Percentiles rank a stretch among this genome's conserved stretches.
phyloP scores from a whole-genome alignment of 83 land plant genomes.

The Picea abies region DNA sequence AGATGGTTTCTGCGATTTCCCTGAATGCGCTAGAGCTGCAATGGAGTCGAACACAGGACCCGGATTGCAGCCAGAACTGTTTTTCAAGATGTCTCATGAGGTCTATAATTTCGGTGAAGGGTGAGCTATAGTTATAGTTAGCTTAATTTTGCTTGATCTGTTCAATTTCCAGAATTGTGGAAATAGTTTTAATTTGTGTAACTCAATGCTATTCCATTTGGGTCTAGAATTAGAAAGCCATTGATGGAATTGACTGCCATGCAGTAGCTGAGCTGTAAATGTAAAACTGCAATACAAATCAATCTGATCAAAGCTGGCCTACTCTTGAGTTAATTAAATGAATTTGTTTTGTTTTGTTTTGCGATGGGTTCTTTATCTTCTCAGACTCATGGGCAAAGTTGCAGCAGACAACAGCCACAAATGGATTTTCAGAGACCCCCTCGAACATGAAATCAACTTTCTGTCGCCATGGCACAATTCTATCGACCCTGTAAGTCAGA shows the following conservation, averaged over 20 bases:
- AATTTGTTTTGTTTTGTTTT: not conserved
- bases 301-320: not conserved
- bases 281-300: not conserved
- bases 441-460: slow-evolving; percentile 67
- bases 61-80: slow-evolving; percentile 92
- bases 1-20: slow-evolving; percentile 97
- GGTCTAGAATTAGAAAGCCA: not conserved
- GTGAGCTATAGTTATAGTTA: slow-evolving; percentile 27
- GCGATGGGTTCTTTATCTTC: not conserved
- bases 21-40: slow-evolving; percentile 47
- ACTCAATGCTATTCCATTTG: not conserved
- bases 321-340: not conserved
- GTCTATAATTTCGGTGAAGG: slow-evolving; percentile 99
- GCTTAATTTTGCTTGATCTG: not conserved
- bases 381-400: slow-evolving; percentile 87
- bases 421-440: slow-evolving; percentile 74
- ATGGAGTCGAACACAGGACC: slow-evolving; percentile 16
- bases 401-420: slow-evolving; percentile 87
- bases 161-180: not conserved
- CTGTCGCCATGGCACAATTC: slow-evolving; percentile 76
- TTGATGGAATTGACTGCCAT: not conserved
- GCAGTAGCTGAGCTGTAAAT: not conserved
- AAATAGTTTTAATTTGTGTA: not conserved
- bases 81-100: slow-evolving; percentile 99
- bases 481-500: slow-evolving; percentile 63